Evolutionary conservation across 805 yeast species (phyloP).

Genomic region (Candida xyloterini): DNA sequence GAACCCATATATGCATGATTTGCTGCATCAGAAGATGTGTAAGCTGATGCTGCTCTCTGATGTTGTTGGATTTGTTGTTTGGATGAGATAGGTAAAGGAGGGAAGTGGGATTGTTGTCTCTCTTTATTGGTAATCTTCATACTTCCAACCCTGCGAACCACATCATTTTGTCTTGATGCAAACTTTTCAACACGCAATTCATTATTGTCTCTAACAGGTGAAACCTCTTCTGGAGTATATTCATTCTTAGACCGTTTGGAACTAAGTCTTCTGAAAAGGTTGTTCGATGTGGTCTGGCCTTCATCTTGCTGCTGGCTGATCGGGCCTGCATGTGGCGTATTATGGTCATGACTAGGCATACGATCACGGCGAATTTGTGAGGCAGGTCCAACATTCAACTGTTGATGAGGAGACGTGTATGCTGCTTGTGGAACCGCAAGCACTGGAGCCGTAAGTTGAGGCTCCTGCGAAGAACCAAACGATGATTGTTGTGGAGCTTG

Average conservation of each 20-base stretch:
- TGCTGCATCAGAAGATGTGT: conserved; percentile 36
- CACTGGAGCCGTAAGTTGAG: conserved; percentile 27
- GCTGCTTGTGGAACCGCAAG: conserved; percentile 41
- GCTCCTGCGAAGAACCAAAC: conserved; percentile 11
- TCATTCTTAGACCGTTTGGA: conserved; percentile 25
- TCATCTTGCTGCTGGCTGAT: conserved; percentile 20
- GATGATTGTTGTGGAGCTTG: conserved; percentile 15
- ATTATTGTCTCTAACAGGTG: conserved; percentile 14
- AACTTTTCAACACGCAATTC: conserved; percentile 17
- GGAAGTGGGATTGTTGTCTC: conserved; percentile 36
- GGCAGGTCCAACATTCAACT: conserved; percentile 21
- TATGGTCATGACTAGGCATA: conserved; percentile 10
- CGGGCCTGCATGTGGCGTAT: conserved; percentile 13
- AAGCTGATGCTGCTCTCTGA: conserved; percentile 39
- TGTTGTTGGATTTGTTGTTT: conserved; percentile 31
- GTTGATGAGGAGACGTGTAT: conserved; percentile 37
- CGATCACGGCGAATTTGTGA: conserved; percentile 20
- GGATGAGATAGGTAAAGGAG: conserved; percentile 30
- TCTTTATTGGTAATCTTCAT: conserved; percentile 60
- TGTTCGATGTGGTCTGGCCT: conserved; percentile 18
- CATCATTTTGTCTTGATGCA: conserved; percentile 18
- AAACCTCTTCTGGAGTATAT: conserved; percentile 18
- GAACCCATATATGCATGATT: conserved; percentile 7
- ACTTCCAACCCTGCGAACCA: conserved; percentile 58
- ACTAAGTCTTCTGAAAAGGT: conserved; percentile 35